phyloP scores from a whole-genome alignment of 805 yeast genomes.

The Wickerhamomyces alni region DNA sequence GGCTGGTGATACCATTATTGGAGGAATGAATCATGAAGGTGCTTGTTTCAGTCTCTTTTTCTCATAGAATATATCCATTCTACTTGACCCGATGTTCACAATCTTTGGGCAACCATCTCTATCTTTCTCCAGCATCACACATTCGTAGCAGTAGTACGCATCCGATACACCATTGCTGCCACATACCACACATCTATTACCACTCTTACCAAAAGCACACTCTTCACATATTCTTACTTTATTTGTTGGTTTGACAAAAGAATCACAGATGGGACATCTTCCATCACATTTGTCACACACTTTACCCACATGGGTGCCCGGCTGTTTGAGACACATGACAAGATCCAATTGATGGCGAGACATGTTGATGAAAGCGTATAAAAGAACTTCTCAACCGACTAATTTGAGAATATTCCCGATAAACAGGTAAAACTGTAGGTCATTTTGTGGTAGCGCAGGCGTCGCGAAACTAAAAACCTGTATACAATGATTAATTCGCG shows the following conservation, averaged over 20 bases:
- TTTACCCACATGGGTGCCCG: conserved; percentile 67
- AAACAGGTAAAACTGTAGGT: too few species aligned
- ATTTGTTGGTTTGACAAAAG: conserved; percentile 65
- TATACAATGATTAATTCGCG: too few species aligned
- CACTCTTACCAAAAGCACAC: conserved; percentile 68
- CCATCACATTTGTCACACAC: conserved; percentile 89
- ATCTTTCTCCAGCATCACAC: conserved; percentile 72
- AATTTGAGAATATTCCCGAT: too few species aligned
- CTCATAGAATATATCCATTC: conserved; percentile 60
- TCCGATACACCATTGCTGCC: conserved; percentile 56
- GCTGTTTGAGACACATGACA: conserved; percentile 76
- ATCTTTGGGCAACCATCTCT: conserved; percentile 92
- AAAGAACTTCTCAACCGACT: too few species aligned
- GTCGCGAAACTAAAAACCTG: too few species aligned
- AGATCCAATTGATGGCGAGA: conserved; percentile 87
- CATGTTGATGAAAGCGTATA: conserved; percentile 44
- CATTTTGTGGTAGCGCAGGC: too few species aligned
- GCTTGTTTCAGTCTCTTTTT: conserved; percentile 33
- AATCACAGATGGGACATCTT: conserved; percentile 85
- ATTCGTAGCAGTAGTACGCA: conserved; percentile 82
- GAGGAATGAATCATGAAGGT: conserved; percentile 3
- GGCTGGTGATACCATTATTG: neutral
- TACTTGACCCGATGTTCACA: conserved; percentile 71
- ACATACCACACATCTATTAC: conserved; percentile 73
- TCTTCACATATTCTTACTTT: conserved; percentile 75